A percentile compares a stretch with the other conserved stretches of the same genome.
These are phyloP conservation scores for Pichia cactophila DNA, from an alignment of 1,139 yeast genomes.

Conservation along the genomic window DNA sequence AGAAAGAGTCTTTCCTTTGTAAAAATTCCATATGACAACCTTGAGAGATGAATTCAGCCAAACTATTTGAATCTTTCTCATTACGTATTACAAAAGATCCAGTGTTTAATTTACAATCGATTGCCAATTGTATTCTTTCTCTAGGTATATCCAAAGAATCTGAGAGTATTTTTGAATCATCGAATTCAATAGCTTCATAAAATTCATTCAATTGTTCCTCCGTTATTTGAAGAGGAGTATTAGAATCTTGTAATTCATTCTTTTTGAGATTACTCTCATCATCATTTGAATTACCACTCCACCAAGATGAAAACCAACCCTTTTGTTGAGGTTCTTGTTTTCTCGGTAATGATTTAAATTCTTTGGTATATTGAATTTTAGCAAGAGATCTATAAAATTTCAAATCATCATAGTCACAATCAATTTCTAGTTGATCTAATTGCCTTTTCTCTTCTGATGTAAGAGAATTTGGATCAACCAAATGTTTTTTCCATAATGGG, in stretches of 20 bases:
- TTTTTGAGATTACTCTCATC: neutral
- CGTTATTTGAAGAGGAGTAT: slow-evolving; percentile 32
- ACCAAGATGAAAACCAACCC: slow-evolving; percentile 60
- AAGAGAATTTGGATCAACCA: slow-evolving; percentile 17
- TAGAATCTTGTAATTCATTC: slow-evolving; percentile 12
- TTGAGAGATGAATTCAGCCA: slow-evolving; percentile 77
- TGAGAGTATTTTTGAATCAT: slow-evolving; percentile 51
- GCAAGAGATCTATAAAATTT: slow-evolving; percentile 81
- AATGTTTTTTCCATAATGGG: slow-evolving; percentile 56
- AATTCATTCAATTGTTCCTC: slow-evolving; percentile 76
- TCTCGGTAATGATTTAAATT: slow-evolving; percentile 28
- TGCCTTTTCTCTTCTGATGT: slow-evolving; percentile 33
- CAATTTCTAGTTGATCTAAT: slow-evolving; percentile 49
- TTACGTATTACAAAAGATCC: slow-evolving; percentile 69
- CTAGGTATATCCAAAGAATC: slow-evolving; percentile 62
- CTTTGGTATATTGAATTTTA: slow-evolving; percentile 54
- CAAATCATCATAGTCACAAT: slow-evolving; percentile 67
- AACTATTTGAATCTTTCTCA: slow-evolving; percentile 32
- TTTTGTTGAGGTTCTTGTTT: slow-evolving; percentile 13
- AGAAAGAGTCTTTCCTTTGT: slow-evolving; percentile 74
- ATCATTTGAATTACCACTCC: slow-evolving; percentile 30
- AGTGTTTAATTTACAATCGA: slow-evolving; percentile 59
- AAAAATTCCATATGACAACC: slow-evolving; percentile 69
- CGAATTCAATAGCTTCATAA: slow-evolving; percentile 90
- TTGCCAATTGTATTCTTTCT: slow-evolving; percentile 60